phyloP scores from a whole-genome alignment of 805 yeast genomes.

The Millerozyma acaciae region DNA sequence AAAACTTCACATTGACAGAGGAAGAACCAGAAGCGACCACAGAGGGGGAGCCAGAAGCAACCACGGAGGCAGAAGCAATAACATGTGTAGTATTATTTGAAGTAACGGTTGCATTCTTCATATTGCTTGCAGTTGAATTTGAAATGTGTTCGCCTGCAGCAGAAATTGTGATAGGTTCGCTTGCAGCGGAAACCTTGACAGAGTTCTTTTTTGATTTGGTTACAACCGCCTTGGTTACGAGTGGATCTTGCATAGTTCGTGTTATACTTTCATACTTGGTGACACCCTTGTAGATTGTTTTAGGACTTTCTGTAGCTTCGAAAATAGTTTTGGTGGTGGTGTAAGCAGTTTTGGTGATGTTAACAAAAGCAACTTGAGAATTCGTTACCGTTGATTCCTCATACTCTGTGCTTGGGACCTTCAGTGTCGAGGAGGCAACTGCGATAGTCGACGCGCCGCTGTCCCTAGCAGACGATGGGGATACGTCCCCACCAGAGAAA shows the following conservation, averaged over 20 bases:
- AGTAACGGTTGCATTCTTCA: background rate
- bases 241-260: conserved; percentile 24
- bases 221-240: conserved; percentile 23
- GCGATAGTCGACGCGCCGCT: background rate
- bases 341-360: conserved; percentile 17
- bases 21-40: background rate
- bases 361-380: conserved; percentile 8
- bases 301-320: conserved; percentile 22
- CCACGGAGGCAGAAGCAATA: background rate
- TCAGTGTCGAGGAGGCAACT: background rate
- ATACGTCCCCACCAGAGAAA: background rate
- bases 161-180: too few species aligned
- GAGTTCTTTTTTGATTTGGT: conserved; percentile 3
- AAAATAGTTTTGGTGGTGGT: conserved; percentile 29
- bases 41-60: background rate
- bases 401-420: conserved; percentile 2
- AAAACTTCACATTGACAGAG: background rate
- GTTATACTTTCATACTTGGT: conserved; percentile 18
- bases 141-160: conserved; percentile 1
- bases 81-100: background rate
- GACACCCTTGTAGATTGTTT: conserved; percentile 15
- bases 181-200: background rate
- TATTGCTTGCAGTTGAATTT: background rate
- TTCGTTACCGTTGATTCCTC: conserved; percentile 19
- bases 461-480: background rate